Conservation (phyloP, 805 yeast species). For the Metschnikowia drakensbergensis region DNA sequence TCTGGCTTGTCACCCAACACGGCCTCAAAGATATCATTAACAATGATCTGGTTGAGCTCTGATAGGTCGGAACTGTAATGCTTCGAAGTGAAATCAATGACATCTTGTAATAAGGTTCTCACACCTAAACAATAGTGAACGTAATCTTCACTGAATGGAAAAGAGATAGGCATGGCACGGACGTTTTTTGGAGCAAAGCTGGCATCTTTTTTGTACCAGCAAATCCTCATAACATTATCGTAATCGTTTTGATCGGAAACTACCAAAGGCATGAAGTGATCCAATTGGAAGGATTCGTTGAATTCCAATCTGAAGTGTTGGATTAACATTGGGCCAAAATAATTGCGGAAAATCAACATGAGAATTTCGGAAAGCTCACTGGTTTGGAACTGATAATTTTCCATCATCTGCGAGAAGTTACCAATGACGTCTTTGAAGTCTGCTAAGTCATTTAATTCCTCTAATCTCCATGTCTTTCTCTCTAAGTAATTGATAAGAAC, state of each 20-base stretch:
- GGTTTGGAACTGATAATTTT: constrained; percentile 61
- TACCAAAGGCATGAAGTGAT: constrained; percentile 84
- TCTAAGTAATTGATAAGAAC: constrained; percentile 48
- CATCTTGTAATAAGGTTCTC: constrained; percentile 58
- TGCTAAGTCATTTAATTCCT: constrained; percentile 42
- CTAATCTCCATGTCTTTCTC: constrained; percentile 29
- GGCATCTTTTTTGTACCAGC: constrained; percentile 65
- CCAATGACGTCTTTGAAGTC: constrained; percentile 65
- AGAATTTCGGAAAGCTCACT: constrained; percentile 60
- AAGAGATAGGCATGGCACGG: constrained; percentile 55
- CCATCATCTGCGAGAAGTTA: constrained; percentile 69
- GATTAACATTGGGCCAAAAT: constrained; percentile 54
- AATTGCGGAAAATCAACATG: constrained; percentile 51
- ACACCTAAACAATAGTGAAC: constrained; percentile 81
- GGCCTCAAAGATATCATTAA: constrained; percentile 59
- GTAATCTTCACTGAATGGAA: constrained; percentile 84
- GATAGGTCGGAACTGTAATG: constrained; percentile 63
- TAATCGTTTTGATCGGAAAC: constrained; percentile 58
- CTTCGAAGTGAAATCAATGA: constrained; percentile 60
- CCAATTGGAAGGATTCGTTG: constrained; percentile 59
- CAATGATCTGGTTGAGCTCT: constrained; percentile 53
- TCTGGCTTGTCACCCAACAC: constrained; percentile 50
- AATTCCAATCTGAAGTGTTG: constrained; percentile 60
- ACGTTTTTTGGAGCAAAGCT: constrained; percentile 40
- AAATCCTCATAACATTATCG: constrained; percentile 56